Evolutionary conservation across 2,329 filamentous ascomycete genomes (phyloP).

Genomic region (Beauveria varroae): DNA sequence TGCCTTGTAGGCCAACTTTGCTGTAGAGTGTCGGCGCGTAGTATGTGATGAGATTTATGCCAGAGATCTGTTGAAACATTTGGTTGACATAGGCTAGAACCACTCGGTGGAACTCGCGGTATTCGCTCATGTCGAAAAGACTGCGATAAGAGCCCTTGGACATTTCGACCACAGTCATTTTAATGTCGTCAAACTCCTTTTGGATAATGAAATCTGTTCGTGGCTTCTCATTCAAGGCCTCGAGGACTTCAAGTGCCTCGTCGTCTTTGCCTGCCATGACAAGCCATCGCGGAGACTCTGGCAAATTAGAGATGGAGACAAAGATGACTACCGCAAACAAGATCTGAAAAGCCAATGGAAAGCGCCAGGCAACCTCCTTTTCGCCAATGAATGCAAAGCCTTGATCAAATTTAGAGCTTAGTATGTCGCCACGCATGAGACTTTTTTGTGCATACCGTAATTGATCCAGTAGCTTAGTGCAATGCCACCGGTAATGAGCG

Average conservation of each 20-base stretch:
- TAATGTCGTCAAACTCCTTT: slow-evolving; percentile 3
- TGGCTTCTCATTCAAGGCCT: slow-evolving; percentile 9
- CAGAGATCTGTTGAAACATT: slow-evolving; percentile 36
- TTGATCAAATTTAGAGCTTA: not conserved
- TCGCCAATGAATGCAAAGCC: slow-evolving; percentile 13
- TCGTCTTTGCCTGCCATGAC: slow-evolving; percentile 21
- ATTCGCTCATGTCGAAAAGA: slow-evolving; percentile 50
- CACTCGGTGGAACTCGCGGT: slow-evolving; percentile 48
- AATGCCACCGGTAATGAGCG: slow-evolving; percentile 39
- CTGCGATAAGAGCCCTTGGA: slow-evolving; percentile 45
- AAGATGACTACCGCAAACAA: slow-evolving; percentile 14
- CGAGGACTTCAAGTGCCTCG: slow-evolving; percentile 43
- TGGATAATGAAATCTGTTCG: not conserved
- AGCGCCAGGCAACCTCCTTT: slow-evolving; percentile 22
- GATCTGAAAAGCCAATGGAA: slow-evolving; percentile 21
- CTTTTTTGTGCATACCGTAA: slow-evolving; percentile 25
- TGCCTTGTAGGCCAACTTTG: slow-evolving; percentile 10
- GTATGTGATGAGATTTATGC: slow-evolving; percentile 24
- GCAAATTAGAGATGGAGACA: slow-evolving; percentile 16
- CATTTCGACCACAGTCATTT: slow-evolving; percentile 18
- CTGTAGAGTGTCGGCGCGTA: slow-evolving; percentile 17
- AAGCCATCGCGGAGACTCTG: slow-evolving; percentile 26
- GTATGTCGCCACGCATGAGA: not conserved
- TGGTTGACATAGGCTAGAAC: slow-evolving; percentile 49
- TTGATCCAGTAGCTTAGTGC: slow-evolving; percentile 45